phyloP scores from a whole-genome alignment of 768 basidiomycete species.

The Mycena leptocephala region DNA sequence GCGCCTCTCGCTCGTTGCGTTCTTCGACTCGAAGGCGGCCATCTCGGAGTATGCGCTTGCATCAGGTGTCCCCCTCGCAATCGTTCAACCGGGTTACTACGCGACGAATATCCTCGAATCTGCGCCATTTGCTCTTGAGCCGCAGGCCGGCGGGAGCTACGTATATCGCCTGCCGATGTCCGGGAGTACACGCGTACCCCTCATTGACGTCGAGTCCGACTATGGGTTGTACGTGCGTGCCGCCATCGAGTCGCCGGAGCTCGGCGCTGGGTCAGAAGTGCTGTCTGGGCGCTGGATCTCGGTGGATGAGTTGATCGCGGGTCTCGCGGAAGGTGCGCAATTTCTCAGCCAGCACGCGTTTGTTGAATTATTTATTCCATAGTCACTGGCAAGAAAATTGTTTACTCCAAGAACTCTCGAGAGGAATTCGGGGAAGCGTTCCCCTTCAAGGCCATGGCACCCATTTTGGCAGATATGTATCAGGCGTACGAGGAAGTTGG shows the following conservation, averaged over 20 bases:
- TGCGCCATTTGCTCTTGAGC: not conserved
- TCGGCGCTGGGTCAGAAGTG: constrained; percentile 14
- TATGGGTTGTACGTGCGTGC: constrained; percentile 27
- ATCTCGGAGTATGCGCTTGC: not conserved
- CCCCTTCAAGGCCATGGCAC: not conserved
- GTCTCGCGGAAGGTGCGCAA: not conserved
- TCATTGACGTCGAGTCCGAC: constrained; percentile 19
- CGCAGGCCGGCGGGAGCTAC: constrained; percentile 2
- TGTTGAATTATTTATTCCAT: no score
- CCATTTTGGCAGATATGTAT: not conserved
- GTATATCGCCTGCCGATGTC: not conserved
- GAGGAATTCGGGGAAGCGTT: not conserved
- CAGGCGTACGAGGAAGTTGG: constrained; percentile 14
- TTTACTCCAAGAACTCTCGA: not conserved
- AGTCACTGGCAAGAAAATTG: constrained; percentile 16
- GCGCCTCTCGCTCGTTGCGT: not conserved
- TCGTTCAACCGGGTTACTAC: constrained; percentile 19
- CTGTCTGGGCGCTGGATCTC: constrained; percentile 2
- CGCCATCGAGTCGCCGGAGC: constrained; percentile 13
- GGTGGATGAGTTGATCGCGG: not conserved
- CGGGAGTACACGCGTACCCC: not conserved
- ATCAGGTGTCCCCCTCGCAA: constrained; percentile 3
- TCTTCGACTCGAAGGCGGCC: constrained; percentile 17
- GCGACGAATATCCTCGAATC: not conserved
- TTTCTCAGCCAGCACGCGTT: not conserved